Evolutionary conservation across 148 eudicot genomes (phyloP), one percentile per base, ranked within the genome.

Genomic region (Linanthus parryae): DNA sequence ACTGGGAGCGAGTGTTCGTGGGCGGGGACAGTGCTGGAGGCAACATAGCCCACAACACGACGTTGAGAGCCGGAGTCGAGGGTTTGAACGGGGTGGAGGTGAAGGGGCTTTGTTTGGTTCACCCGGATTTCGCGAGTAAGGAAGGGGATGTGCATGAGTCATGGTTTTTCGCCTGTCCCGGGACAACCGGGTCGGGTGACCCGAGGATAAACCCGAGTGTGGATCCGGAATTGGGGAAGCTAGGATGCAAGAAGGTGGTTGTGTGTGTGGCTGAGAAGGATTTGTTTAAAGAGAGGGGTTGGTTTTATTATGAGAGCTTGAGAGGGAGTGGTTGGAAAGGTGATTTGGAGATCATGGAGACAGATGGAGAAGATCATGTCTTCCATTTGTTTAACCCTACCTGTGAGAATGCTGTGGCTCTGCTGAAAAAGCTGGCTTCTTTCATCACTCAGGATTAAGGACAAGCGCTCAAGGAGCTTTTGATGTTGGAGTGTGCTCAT

Each of bases 321-420:
- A 39, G 18, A 27, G 56, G 40, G 47, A 63, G 78, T 46, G 70
- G 20, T 37, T 68, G 78, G 70, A 42, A 44, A 2, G 73, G 73
- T 1, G 52, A 23, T 11, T 51, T 54, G 27, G 70, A 67, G 56
- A 12, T 62, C 7, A 13, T 52, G 46, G 73, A 68, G 43, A 30
- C 63, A 0, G 16, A 44, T 31, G 63, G 63, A 7, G 63, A 73
- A 13, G 56, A 28, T 0, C 73, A 73, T 38, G 61, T 63, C 35
- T 72, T 72, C 45, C 68, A 68, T 28, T 29, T 68, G 45, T 54
- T 54, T 5, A 27, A 54, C 31, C 63, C 64, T 0, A 41, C 5
- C 17, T 35, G 44, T 40, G 67, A 59, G 35, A 63, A 57, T 45
- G 54, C 59, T 0, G 16, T 16, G 30, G 26, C 21, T 25, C 3